These are phyloP conservation scores for Wickerhamiella parazyma DNA, from an alignment of 805 yeast genomes.

Conservation along the genomic window DNA sequence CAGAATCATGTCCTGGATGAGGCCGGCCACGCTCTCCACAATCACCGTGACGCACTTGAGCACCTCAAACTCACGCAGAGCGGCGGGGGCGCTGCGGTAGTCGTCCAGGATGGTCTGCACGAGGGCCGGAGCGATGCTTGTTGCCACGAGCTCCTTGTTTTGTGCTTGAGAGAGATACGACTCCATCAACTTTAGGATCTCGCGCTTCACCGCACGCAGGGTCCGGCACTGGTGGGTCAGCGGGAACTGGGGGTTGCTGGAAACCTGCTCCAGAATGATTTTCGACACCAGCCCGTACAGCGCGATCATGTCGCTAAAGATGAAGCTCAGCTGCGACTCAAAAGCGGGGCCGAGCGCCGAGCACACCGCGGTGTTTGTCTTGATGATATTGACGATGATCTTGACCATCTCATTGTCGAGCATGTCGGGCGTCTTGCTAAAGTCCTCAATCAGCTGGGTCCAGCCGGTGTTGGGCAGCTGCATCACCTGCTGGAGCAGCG, in stretches of 20 bases:
- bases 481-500: slow-evolving; percentile 69
- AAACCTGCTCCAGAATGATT: slow-evolving; percentile 60
- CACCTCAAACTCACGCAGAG: slow-evolving; percentile 96
- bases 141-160: slow-evolving; percentile 68
- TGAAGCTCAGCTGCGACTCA: slow-evolving; percentile 71
- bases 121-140: slow-evolving; percentile 69
- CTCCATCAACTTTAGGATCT: slow-evolving; percentile 76
- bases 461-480: slow-evolving; percentile 87
- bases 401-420: slow-evolving; percentile 65
- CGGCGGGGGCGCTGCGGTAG: slow-evolving; percentile 77
- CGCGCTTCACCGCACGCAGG: slow-evolving; percentile 90
- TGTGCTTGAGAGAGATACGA: slow-evolving; percentile 80
- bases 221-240: slow-evolving; percentile 94
- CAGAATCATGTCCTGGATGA: slow-evolving; percentile 71
- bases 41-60: slow-evolving; percentile 87
- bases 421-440: slow-evolving; percentile 41
- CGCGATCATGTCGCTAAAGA: slow-evolving; percentile 80
- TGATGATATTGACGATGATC: slow-evolving; percentile 82
- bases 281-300: slow-evolving; percentile 78
- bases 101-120: slow-evolving; percentile 79
- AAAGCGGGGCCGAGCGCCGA: slow-evolving; percentile 87
- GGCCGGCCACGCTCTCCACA: slow-evolving; percentile 71
- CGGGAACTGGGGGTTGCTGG: slow-evolving; percentile 65
- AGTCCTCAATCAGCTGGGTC: slow-evolving; percentile 75
- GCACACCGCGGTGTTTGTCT: slow-evolving; percentile 92